A percentile compares a stretch with the other conserved stretches of the same genome.
Evolutionary conservation across 495 filamentous ascomycete genomes (phyloP).

Genomic region (Neurospora sp.): DNA sequence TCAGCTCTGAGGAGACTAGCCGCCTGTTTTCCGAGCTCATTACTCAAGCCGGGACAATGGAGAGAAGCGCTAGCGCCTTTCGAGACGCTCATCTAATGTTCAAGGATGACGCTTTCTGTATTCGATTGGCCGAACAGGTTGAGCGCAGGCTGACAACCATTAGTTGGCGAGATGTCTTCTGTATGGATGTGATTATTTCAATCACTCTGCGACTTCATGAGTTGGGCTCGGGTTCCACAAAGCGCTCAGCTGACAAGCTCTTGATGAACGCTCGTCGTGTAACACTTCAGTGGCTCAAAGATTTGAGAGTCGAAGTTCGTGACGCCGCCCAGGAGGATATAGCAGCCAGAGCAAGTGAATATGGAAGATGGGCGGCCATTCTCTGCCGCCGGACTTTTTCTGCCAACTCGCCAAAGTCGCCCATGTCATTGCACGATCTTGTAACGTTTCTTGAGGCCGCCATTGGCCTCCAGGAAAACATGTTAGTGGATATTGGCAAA

Average conservation of each 20-base stretch:
- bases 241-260: background rate
- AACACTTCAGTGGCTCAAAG: background rate
- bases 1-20: constrained; percentile 36
- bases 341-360: background rate
- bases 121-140: constrained; percentile 32
- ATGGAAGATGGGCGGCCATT: constrained; percentile 1
- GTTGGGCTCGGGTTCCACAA: constrained; percentile 4
- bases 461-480: background rate
- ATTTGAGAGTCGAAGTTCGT: background rate
- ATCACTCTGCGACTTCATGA: constrained; percentile 23
- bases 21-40: constrained; percentile 33
- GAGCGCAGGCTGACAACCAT: constrained; percentile 29
- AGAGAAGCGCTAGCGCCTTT: constrained; percentile 16
- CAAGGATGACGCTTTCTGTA: constrained; percentile 33
- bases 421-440: background rate
- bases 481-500: background rate
- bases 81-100: constrained; percentile 36
- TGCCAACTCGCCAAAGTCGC: background rate
- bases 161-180: constrained; percentile 44
- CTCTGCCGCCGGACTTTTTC: constrained; percentile 3
- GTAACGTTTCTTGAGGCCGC: background rate
- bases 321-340: background rate
- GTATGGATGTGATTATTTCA: constrained; percentile 40
- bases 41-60: constrained; percentile 35
- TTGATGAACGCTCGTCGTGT: background rate